These are phyloP conservation scores for Stylonectria norvegica DNA, from an alignment of 2,329 filamentous ascomycete genomes.

Conservation along the genomic window DNA sequence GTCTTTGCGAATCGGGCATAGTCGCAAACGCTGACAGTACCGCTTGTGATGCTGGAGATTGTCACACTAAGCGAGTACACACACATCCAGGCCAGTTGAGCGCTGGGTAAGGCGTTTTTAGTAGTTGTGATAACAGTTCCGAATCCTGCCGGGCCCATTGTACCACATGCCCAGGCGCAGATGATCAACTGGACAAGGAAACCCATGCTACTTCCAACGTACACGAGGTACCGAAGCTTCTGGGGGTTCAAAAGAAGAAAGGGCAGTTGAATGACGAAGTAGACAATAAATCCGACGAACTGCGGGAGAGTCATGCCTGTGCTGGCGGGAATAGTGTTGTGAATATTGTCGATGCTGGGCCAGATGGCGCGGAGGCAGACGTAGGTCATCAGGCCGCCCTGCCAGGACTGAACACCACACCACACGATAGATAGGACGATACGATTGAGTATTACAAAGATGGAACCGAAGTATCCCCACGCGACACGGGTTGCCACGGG, in stretches of 20 bases:
- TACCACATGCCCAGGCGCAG: conserved; percentile 36
- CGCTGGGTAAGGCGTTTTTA: background rate
- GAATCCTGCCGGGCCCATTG: conserved; percentile 30
- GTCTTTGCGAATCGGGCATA: conserved; percentile 3
- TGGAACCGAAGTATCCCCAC: conserved; percentile 41
- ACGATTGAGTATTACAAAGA: conserved; percentile 37
- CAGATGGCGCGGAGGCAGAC: conserved; percentile 25
- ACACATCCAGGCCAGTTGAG: conserved; percentile 1
- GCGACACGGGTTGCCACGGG: conserved; percentile 38
- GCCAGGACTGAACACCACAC: conserved; percentile 36
- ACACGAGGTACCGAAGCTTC: conserved; percentile 32
- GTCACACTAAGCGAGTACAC: conserved; percentile 1
- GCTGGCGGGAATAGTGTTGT: conserved; percentile 22
- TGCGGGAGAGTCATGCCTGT: conserved; percentile 24
- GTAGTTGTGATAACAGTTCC: background rate
- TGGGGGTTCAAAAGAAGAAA: conserved; percentile 43
- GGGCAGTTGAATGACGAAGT: conserved; percentile 30
- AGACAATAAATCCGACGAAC: conserved; percentile 31
- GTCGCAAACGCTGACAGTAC: conserved; percentile 2
- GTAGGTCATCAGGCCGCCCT: conserved; percentile 22
- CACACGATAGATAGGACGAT: conserved; percentile 40
- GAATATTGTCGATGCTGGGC: conserved; percentile 23
- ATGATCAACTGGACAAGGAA: conserved; percentile 29
- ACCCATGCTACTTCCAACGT: conserved; percentile 28
- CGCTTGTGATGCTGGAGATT: conserved; percentile 1